Conservation (phyloP, 805 yeast genomes). For the Metschnikowia kunwiensis region DNA sequence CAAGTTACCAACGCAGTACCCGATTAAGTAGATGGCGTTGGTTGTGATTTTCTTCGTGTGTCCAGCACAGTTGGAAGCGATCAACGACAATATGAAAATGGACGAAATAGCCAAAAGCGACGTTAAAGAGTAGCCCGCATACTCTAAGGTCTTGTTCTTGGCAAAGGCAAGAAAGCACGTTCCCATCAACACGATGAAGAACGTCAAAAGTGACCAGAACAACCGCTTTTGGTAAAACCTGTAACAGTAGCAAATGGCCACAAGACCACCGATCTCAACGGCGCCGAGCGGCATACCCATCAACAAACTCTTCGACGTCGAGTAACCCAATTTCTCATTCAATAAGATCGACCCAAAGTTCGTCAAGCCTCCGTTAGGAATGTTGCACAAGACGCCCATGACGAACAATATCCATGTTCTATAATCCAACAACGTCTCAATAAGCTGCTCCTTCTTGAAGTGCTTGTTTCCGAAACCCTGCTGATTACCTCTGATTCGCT, state of each 20-base stretch:
- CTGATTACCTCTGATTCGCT: conserved; percentile 26
- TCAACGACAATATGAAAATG: conserved; percentile 31
- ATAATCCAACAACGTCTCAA: conserved; percentile 35
- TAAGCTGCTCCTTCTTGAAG: conserved; percentile 36
- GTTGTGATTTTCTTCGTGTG: conserved; percentile 53
- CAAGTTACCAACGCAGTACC: conserved; percentile 53
- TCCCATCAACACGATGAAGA: conserved; percentile 24
- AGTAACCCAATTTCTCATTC: conserved; percentile 39
- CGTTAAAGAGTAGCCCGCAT: conserved; percentile 32
- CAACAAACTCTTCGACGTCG: conserved; percentile 35
- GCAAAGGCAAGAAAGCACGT: conserved; percentile 45
- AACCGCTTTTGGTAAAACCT: conserved; percentile 28
- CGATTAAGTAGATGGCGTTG: conserved; percentile 44
- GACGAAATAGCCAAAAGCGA: conserved; percentile 32
- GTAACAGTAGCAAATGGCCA: conserved; percentile 26
- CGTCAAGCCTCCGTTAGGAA: conserved; percentile 56
- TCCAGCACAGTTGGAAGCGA: conserved; percentile 53
- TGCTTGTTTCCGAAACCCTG: conserved; percentile 43
- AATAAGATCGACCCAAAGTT: conserved; percentile 47
- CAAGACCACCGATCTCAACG: conserved; percentile 41
- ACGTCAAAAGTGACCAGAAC: conserved; percentile 26
- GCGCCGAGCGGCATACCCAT: conserved; percentile 49
- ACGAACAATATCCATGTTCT: conserved; percentile 28
- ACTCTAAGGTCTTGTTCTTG: conserved; percentile 22
- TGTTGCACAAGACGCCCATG: conserved; percentile 17